A percentile compares a stretch with the other conserved stretches of the same genome.
phyloP scores from a whole-genome alignment of 176 grass and related monocot genomes.

The Alopecurus myosuroides region DNA sequence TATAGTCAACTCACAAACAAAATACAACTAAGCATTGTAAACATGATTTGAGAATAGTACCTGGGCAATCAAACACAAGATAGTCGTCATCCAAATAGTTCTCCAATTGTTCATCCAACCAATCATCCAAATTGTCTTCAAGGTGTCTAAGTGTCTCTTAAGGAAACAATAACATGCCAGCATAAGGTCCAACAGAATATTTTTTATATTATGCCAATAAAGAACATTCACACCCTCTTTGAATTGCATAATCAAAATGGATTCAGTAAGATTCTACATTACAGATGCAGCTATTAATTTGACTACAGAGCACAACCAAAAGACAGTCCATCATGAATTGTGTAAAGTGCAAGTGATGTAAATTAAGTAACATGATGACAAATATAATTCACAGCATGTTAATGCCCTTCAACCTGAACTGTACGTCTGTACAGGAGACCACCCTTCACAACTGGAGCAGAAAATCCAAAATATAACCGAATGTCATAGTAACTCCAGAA shows the following conservation, averaged over 20 bases:
- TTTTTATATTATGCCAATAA: not conserved
- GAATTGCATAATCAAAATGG: not conserved
- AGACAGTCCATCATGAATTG: not conserved
- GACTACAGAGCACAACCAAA: not conserved
- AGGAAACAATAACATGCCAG: slow-evolving; percentile 35
- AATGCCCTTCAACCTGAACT: not conserved
- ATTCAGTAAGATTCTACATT: not conserved
- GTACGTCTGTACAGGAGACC: not conserved
- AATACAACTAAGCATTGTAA: slow-evolving; percentile 3
- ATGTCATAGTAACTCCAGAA: not conserved
- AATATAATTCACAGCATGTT: not conserved
- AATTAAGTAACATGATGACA: too few relatives aligned
- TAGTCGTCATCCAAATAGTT: slow-evolving; percentile 95
- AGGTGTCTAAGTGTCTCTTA: slow-evolving; percentile 65
- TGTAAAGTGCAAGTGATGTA: too few relatives aligned
- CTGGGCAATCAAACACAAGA: slow-evolving; percentile 95
- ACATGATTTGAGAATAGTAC: slow-evolving; percentile 28
- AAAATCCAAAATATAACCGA: not conserved
- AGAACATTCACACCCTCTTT: not conserved
- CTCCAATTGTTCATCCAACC: slow-evolving; percentile 82
- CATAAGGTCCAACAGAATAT: slow-evolving; percentile 12
- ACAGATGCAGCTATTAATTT: not conserved
- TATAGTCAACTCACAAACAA: not conserved
- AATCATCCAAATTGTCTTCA: slow-evolving; percentile 95
- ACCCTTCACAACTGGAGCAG: not conserved